Conservation (phyloP, 2,329 filamentous ascomycete genomes). For the Cadophora sp. region DNA sequence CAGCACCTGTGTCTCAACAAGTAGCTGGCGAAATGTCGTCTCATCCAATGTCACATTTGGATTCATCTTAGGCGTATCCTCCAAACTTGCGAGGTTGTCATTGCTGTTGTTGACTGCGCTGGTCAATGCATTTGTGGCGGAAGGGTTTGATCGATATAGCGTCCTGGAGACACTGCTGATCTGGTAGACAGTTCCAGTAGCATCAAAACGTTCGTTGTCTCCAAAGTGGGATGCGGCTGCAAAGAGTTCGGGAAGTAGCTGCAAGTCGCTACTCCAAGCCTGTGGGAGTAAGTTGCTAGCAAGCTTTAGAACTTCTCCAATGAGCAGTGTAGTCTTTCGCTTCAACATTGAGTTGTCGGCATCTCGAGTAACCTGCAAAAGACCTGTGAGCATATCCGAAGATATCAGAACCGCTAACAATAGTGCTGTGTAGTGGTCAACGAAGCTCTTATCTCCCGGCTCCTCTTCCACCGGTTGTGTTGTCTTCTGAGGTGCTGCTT, state of each 20-base stretch:
- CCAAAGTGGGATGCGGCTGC: slow-evolving; percentile 75
- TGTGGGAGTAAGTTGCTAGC: slow-evolving; percentile 84
- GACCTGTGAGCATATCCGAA: slow-evolving; percentile 71
- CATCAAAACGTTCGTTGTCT: slow-evolving; percentile 75
- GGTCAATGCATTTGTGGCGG: slow-evolving; percentile 41
- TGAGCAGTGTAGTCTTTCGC: slow-evolving; percentile 86
- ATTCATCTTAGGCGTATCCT: slow-evolving; percentile 62
- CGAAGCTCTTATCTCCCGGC: slow-evolving; percentile 79
- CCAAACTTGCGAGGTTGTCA: slow-evolving; percentile 57
- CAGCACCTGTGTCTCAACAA: slow-evolving; percentile 83
- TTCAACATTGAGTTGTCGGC: slow-evolving; percentile 74
- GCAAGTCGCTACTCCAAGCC: slow-evolving; percentile 81
- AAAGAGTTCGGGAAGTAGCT: slow-evolving; percentile 87
- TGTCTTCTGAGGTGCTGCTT: slow-evolving; percentile 59
- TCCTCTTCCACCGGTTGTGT: slow-evolving; percentile 66
- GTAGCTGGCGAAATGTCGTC: slow-evolving; percentile 66
- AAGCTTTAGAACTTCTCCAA: slow-evolving; percentile 90
- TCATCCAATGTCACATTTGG: slow-evolving; percentile 62
- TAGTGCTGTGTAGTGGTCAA: slow-evolving; percentile 93
- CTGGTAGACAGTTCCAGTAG: slow-evolving; percentile 93
- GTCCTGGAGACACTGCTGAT: slow-evolving; percentile 97
- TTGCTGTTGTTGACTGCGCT: slow-evolving; percentile 46
- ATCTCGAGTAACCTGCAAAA: slow-evolving; percentile 71
- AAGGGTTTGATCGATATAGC: slow-evolving; percentile 77
- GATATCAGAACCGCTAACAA: slow-evolving; percentile 86